phyloP scores from a whole-genome alignment of 1,139 yeast species.

The Scheffersomyces segobiensis region DNA sequence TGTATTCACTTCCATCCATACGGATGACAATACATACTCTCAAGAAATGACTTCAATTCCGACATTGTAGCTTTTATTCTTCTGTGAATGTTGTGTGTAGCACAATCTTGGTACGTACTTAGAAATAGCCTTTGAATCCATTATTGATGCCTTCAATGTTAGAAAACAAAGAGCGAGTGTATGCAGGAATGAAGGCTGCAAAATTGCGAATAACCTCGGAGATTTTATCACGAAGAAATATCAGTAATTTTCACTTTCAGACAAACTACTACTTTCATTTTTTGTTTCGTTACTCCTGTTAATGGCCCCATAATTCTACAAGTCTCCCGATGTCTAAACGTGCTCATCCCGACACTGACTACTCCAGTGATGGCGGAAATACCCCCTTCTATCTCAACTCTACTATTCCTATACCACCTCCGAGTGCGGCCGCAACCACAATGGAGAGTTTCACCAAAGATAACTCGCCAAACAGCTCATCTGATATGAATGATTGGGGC shows the following conservation, averaged over 20 bases:
- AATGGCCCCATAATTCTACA: background rate
- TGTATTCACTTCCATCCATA: background rate
- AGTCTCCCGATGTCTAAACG: background rate
- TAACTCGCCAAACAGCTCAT: background rate
- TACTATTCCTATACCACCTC: background rate
- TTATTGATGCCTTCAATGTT: background rate
- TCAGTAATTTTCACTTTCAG: background rate
- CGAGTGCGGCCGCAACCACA: background rate
- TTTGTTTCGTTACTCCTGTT: background rate
- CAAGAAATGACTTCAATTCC: conserved; percentile 35
- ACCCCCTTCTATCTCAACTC: background rate
- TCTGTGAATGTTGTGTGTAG: background rate
- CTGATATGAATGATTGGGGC: conserved; percentile 22
- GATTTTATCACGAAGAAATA: background rate
- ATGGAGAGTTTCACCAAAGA: background rate
- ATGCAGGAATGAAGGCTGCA: background rate
- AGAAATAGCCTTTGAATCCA: background rate
- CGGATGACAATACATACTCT: conserved; percentile 32
- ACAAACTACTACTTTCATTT: background rate
- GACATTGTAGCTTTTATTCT: conserved; percentile 26
- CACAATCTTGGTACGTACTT: background rate
- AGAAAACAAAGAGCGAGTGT: background rate
- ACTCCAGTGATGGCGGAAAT: background rate
- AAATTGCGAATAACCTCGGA: background rate
- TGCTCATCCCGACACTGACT: background rate